Evolutionary conservation across 129 eudicot genomes (phyloP), one percentile per base, ranked within the genome.

Genomic region (Lactuca sativa): DNA sequence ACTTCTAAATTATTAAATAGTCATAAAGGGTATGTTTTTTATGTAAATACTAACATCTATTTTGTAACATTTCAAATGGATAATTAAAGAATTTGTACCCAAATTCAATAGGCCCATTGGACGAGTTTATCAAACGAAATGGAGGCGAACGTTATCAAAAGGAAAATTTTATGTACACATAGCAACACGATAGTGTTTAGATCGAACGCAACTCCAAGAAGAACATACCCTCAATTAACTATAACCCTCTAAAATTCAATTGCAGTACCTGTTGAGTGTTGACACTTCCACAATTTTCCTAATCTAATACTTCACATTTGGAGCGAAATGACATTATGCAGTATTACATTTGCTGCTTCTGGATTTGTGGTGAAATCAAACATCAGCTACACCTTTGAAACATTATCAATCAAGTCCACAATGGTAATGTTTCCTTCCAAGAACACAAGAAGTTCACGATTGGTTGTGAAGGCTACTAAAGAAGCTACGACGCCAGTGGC

Each of bases 391-490:
- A 40, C 81, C 47, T 64, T 38, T 18, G 11, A 67, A 51, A 71
- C 31, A 18, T 13, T 33, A 70, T 47, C 65, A 41, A 8, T 30
- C 14, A 77, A 64, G 78, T 64, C 49, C 44, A 16, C 41, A 41
- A 69, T 69, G 75, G 49, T 73, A 6, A 57, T 68, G 72, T 72
- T 80, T 21, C 17, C 78, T 57, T 62, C 77, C 18, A 85, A 53
- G 59, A 75, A 32, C 72, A 69, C 31, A 69, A 71, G 55, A 40
- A 60, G 12, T 33, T 65, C 81, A 3, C 79, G 87, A 83, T 58
- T 90, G 63, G 91, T 85, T 12, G 92, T 83, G 4, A 81, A 82
- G 74, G 95, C 95, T 13, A 76, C 88, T 17, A 91, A 77, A 11
- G 86, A 83, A 2, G 55, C 86, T 3, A 49, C 47, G 33, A 18